Evolutionary conservation across 1,284 basidiomycete genomes (phyloP).

Genomic region (Naganishia liquefaciens): DNA sequence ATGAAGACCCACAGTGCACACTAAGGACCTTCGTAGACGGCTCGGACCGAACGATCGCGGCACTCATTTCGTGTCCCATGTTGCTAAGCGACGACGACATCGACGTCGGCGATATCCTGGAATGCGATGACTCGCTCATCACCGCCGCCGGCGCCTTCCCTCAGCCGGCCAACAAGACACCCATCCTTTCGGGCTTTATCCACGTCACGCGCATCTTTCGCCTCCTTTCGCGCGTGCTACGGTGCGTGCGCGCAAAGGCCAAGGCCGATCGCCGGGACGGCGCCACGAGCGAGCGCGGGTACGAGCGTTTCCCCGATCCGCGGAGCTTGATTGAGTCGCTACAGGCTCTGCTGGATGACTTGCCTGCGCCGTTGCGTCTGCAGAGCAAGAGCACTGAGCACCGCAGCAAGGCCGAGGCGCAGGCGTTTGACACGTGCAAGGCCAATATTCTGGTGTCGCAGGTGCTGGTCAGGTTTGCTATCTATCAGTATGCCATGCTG

Average conservation of each 20-base stretch:
- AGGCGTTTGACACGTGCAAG: slow-evolving; percentile 39
- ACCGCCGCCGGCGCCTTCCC: slow-evolving; percentile 44
- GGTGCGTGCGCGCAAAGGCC: slow-evolving; percentile 20
- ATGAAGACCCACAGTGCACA: no score
- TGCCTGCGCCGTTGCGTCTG: slow-evolving; percentile 26
- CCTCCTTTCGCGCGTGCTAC: slow-evolving; percentile 33
- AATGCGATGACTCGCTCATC: slow-evolving; percentile 53
- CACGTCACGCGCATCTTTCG: slow-evolving; percentile 41
- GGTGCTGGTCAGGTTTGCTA: slow-evolving; percentile 39
- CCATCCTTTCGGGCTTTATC: slow-evolving; percentile 48
- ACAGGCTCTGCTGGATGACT: slow-evolving; percentile 27
- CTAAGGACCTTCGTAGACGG: slow-evolving; percentile 34
- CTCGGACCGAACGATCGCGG: slow-evolving; percentile 40
- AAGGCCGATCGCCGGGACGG: slow-evolving; percentile 12
- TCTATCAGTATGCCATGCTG: slow-evolving; percentile 39
- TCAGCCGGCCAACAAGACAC: slow-evolving; percentile 44
- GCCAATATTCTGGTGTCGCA: slow-evolving; percentile 42
- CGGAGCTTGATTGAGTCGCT: slow-evolving; percentile 26
- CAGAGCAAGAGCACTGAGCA: slow-evolving; percentile 18
- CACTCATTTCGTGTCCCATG: slow-evolving; percentile 37
- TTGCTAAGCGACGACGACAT: slow-evolving; percentile 40
- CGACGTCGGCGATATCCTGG: slow-evolving; percentile 40
- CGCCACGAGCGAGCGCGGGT: slow-evolving; percentile 6
- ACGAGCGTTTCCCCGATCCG: slow-evolving; percentile 27
- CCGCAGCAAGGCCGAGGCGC: slow-evolving; percentile 13